Evolutionary conservation across 1,139 yeast species (phyloP).

Genomic region (Yamadazyma dendronema): DNA sequence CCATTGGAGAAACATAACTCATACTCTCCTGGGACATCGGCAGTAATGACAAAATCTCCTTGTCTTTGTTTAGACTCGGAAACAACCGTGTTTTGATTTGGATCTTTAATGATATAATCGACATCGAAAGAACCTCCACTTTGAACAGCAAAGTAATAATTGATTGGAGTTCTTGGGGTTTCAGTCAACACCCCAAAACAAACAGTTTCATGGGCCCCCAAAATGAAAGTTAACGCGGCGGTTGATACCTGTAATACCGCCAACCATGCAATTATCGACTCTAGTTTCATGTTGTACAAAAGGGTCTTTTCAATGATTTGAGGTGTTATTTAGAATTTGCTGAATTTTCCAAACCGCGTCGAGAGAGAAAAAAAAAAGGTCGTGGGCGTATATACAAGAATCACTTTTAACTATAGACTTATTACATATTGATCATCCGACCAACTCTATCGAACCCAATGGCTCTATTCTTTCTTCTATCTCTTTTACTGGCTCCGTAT

Average conservation of each 20-base stretch:
- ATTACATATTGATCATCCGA: slow-evolving; percentile 38
- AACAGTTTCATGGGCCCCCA: slow-evolving; percentile 74
- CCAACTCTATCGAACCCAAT: slow-evolving; percentile 76
- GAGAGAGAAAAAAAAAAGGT: slow-evolving; percentile 1
- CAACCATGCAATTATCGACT: slow-evolving; percentile 3
- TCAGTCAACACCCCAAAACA: slow-evolving; percentile 80
- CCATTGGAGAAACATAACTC: slow-evolving; percentile 88
- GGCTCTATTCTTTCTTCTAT: slow-evolving; percentile 80
- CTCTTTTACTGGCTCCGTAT: slow-evolving; percentile 89
- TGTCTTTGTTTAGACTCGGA: slow-evolving; percentile 70
- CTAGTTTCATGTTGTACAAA: slow-evolving; percentile 3
- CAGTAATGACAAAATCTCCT: slow-evolving; percentile 79
- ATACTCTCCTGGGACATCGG: slow-evolving; percentile 76
- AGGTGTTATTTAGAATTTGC: slow-evolving; percentile 1
- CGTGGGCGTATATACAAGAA: slow-evolving; percentile 3
- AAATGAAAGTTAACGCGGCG: slow-evolving; percentile 68
- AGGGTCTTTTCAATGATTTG: slow-evolving; percentile 1
- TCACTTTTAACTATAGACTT: slow-evolving; percentile 1
- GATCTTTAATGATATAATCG: slow-evolving; percentile 72
- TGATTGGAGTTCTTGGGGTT: slow-evolving; percentile 60
- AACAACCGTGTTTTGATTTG: slow-evolving; percentile 58
- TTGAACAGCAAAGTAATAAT: slow-evolving; percentile 90
- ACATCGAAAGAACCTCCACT: slow-evolving; percentile 86
- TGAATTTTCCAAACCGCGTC: slow-evolving; percentile 10
- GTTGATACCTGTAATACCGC: slow-evolving; percentile 10